Evolutionary conservation across 2,329 filamentous ascomycete genomes (phyloP).

Genomic region (Calonectria henricotiae): DNA sequence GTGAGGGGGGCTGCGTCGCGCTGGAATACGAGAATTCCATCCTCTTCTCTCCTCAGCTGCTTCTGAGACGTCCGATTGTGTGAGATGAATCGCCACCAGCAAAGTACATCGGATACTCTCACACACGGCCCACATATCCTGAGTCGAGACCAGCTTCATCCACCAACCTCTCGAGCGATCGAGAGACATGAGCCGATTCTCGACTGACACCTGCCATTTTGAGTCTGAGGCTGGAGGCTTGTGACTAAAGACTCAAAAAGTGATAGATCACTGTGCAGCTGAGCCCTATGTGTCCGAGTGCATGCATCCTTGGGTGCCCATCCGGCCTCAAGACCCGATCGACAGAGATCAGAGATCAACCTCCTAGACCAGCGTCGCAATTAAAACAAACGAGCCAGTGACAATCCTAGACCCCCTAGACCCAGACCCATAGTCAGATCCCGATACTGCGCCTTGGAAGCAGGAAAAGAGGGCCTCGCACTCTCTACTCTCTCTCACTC

Average conservation of each 20-base stretch:
- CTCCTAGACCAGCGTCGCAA: background rate
- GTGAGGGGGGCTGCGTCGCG: no score
- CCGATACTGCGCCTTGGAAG: background rate
- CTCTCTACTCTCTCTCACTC: background rate
- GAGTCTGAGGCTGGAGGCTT: constrained; percentile 19
- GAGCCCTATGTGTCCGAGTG: constrained; percentile 5
- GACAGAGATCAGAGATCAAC: constrained; percentile 1
- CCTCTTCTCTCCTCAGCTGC: background rate
- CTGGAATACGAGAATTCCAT: background rate
- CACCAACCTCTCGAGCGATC: constrained; percentile 5
- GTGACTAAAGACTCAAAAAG: constrained; percentile 11
- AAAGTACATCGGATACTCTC: constrained; percentile 6
- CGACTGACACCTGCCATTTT: constrained; percentile 6
- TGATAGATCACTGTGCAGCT: constrained; percentile 14
- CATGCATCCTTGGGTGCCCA: background rate
- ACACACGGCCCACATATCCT: constrained; percentile 21
- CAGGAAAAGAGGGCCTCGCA: background rate
- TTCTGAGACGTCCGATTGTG: background rate
- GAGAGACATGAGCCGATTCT: constrained; percentile 13
- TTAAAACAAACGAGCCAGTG: background rate
- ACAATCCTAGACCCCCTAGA: background rate
- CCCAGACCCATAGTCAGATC: background rate
- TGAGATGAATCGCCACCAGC: background rate
- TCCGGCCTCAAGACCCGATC: background rate
- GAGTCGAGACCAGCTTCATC: constrained; percentile 15